Base-by-base conservation (phyloP, 352 stramenopile species). In the Blastocystis sp. region DNA sequence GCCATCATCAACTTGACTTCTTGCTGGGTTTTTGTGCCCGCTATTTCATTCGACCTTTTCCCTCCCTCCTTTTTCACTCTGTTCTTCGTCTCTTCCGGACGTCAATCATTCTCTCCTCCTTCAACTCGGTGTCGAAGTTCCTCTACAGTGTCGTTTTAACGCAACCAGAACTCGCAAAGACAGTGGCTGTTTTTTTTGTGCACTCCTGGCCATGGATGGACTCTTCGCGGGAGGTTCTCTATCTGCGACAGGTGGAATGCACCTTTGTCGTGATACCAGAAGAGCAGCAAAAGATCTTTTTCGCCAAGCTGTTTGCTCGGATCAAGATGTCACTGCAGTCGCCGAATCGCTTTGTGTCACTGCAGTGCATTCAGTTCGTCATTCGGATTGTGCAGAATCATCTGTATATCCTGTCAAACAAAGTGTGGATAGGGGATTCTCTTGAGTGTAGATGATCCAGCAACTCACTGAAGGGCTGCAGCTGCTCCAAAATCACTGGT, bases 71-170 rank as follows among this genome's bases (percentile, higher is more conserved):
- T 0, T 53, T 85, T 7, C 59, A 85, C 13, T 7, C 73, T 11
- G 68, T 85, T 66, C 56, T 85, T 16, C 9, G 50, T 45, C 26
- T 85, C 26, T 85, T 85, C 55, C 73, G 73, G n/a, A 66, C 73
- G 13, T 85, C 73, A 0, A 85, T 85, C 24, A 85, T 85, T 43
- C 73, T 85, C 34, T 85, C 73, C 43, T 85, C 73, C 16, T 85
- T 85, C 39, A 85, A 62, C 50, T 47, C 34, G 5, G 73, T 85
- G 18, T 85, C 73, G 0, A 85, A 85, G 50, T 85, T 47, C 20
- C 53, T 85, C 16, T 85, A 85, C 50, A 45, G 20, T 26, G 53
- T 85, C 13, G 56, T 85, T 37, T 34, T 85, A 13, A 85, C 73
- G 26, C 73, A 85, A 45, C 73, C 73, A 7, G 73, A 85, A n/a